These are phyloP conservation scores for Paramyrothecium roridum DNA, from an alignment of 2,329 filamentous ascomycete species.

Conservation along the genomic window DNA sequence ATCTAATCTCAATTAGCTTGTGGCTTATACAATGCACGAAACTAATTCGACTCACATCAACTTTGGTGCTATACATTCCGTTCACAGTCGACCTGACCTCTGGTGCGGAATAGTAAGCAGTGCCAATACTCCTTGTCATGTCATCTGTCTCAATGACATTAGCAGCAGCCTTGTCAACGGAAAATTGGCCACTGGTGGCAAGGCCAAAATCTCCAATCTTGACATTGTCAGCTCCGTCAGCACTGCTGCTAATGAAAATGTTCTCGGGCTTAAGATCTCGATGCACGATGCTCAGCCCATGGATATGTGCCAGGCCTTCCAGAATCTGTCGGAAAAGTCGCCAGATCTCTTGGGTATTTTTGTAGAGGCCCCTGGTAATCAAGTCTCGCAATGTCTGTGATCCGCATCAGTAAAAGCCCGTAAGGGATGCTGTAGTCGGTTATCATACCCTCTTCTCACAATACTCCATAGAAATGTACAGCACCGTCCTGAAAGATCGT, in stretches of 20 bases:
- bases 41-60: constrained; percentile 62
- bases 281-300: constrained; percentile 88
- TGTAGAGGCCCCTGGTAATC: constrained; percentile 71
- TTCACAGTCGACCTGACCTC: constrained; percentile 76
- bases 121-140: constrained; percentile 70
- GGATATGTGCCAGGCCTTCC: constrained; percentile 86
- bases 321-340: constrained; percentile 86
- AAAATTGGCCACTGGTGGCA: constrained; percentile 82
- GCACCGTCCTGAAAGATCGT: constrained; percentile 63
- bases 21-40: background rate
- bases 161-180: constrained; percentile 50
- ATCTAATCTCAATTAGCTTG: constrained; percentile 50
- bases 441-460: constrained; percentile 77
- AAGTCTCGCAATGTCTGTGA: constrained; percentile 83
- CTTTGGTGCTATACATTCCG: constrained; percentile 85
- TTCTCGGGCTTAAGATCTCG: constrained; percentile 97
- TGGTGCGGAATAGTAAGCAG: constrained; percentile 88
- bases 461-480: constrained; percentile 99
- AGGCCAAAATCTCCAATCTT: constrained; percentile 97
- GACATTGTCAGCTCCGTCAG: constrained; percentile 79
- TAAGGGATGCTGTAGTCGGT: background rate
- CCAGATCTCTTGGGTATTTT: constrained; percentile 79
- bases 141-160: constrained; percentile 50
- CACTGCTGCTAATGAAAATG: constrained; percentile 72
- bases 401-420: no score